Evolutionary conservation across 106 monocot species (phyloP), one percentile per base, ranked within the genome.

Genomic region (Dactylorhiza incarnata): DNA sequence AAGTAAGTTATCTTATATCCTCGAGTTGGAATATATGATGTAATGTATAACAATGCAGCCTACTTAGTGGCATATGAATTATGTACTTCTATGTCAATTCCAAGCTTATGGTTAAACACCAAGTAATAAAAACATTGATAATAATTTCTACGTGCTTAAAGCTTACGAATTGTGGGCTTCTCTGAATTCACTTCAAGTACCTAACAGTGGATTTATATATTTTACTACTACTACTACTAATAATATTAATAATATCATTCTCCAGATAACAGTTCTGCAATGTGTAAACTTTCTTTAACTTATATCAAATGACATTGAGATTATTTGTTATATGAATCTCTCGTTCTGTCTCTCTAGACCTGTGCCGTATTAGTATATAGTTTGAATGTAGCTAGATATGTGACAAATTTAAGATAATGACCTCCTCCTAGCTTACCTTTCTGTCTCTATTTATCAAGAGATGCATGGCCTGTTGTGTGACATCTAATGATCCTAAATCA

Each of bases 1-100:
- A 99, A 85, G 99, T 94, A 74, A 88, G 77, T 75, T 78, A 22
- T 48, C 16, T 10, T 29, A 65, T 74, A 43, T 77, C 47, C 45
- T 15, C 68, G 23, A 49, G 13, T 6, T 48, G 49, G 9, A 22
- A 49, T 72, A 22, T 19, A 2, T 72, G 19, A 48, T 72, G 72
- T 22, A 7, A 48, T 20, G 49, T 72, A 11, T 47, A 15, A 16
- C 20, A 49, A 49, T 20, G 49, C 72, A 49, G 65, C 29, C 11
- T 26, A 26, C 26, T 65, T 65, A 63, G 3, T 25, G 7, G 25
- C 22, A 63, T 5, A 24, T 65, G 9, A 0, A 26, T 65, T 69
- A 17, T 69, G 69, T 69, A n/a, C 45, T 45, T 17, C 45, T 46
- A 0, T 69, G 45, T 69, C 1, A 69, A 46, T 16, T 65, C 13